Base-by-base conservation (phyloP, 192 early-diverging fungal genomes). In the Geranomyces michiganensis region DNA sequence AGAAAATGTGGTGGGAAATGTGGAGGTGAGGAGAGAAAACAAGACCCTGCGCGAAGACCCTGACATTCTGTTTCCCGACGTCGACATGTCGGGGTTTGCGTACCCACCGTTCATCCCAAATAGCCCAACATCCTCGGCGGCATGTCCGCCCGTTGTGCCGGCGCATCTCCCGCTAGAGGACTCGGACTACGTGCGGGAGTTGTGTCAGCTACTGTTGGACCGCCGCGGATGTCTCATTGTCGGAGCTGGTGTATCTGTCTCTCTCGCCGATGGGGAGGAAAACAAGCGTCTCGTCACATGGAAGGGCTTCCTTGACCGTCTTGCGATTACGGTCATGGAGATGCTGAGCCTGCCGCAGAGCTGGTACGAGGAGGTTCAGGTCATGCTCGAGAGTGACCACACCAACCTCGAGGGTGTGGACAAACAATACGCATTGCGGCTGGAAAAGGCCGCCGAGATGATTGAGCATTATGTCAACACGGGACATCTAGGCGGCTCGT, bases 381-480 rank as follows among this genome's bases (percentile, higher is more conserved):
- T 27, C 13, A 72, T 72, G 70, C 62, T 72, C 1, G 61, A 62
- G 13, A 45, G 29, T n/a, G 62, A 62, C 27, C 51, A 26, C 21
- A 67, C 53, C 29, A 32, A 67, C 30, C 29, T 31, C 19, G 60
- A 62, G 30, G 62, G 46, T n/a, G 49, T 55, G 5, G 70, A 72
- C 15, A 44, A 46, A 32, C 61, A 72, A n/a, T 62, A 64, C 36
- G 62, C 59, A 12, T 48, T 72, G 30, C 60, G 70, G 59, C 62
- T 72, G 27, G 70, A 72, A 30, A 72, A 72, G 1, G 70, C 70
- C 13, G 70, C 70, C 0, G 70, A 72, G 62, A 72, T 72, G 70
- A 72, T 72, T 53, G 70, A 72, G 30, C 60, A 72, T 32, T 32
- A 72, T 46, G 70, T 72, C 14, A 72, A 72, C 47, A 72, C 70